phyloP scores from a whole-genome alignment of 768 basidiomycete genomes.

The Lentinula detonsa region DNA sequence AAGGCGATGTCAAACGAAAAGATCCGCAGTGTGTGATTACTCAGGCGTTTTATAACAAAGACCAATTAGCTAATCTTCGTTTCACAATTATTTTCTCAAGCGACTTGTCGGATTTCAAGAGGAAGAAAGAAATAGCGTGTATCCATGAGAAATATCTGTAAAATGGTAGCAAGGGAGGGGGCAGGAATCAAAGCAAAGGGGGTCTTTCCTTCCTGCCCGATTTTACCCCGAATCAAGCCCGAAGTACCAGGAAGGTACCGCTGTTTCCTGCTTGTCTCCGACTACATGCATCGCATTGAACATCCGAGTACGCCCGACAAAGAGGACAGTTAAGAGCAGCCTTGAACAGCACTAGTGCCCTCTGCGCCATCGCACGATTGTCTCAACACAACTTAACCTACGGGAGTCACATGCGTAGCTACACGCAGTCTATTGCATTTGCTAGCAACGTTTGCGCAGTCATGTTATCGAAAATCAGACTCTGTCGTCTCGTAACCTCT shows the following conservation, averaged over 20 bases:
- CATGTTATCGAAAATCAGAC: too few species aligned
- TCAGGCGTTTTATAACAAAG: neutral
- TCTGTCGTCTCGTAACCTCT: neutral
- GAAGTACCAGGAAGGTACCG: neutral
- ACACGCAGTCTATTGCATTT: too few species aligned
- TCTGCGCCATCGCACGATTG: neutral
- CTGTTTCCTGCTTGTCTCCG: neutral
- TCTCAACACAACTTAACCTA: neutral
- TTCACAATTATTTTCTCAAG: neutral
- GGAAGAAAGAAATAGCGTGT: neutral
- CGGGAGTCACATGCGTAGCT: too few species aligned
- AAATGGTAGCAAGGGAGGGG: neutral
- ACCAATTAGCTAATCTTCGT: slow-evolving; percentile 1
- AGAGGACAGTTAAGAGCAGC: neutral
- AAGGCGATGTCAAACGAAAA: neutral
- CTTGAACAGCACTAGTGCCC: neutral
- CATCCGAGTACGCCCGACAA: neutral
- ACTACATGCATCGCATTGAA: neutral
- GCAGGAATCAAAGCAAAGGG: neutral
- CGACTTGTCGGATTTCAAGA: neutral
- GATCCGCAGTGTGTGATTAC: neutral
- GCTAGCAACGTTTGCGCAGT: neutral
- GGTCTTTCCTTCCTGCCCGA: neutral
- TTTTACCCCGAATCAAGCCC: neutral
- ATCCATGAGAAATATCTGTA: neutral